phyloP scores from a whole-genome alignment of 1,284 basidiomycete species.

The Agaricales sp. region DNA sequence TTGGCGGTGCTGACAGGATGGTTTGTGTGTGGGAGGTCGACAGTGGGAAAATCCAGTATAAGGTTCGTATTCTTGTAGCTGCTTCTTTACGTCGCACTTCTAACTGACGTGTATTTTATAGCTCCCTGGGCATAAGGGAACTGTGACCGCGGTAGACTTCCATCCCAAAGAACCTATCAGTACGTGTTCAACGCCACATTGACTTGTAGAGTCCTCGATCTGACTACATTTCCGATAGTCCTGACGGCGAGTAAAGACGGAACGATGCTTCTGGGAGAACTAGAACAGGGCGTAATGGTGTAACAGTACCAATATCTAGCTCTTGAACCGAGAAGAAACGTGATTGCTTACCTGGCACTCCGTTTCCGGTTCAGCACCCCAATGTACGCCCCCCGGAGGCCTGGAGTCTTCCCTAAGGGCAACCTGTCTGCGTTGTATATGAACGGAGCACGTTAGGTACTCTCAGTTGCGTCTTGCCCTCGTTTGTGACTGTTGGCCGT shows the following conservation, averaged over 20 bases:
- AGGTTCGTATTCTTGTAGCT: conserved; percentile 32
- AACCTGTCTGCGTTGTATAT: no score
- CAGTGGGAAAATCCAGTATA: conserved; percentile 75
- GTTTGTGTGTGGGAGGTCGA: conserved; percentile 94
- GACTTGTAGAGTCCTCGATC: neutral
- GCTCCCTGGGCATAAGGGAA: conserved; percentile 91
- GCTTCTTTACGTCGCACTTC: conserved; percentile 1
- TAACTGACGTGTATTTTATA: conserved; percentile 17
- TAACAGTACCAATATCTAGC: conserved; percentile 7
- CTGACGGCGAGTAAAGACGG: conserved; percentile 83
- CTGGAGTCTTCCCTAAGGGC: no score
- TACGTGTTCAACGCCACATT: conserved; percentile 24
- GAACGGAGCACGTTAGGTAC: no score
- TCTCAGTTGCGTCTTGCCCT: no score
- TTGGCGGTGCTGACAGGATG: conserved; percentile 74
- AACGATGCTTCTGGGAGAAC: conserved; percentile 83
- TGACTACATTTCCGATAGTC: conserved; percentile 43
- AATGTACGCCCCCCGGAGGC: no score
- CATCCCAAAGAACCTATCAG: conserved; percentile 90
- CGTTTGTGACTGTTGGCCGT: no score
- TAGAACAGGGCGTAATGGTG: conserved; percentile 45
- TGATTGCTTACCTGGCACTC: no score
- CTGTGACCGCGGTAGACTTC: conserved; percentile 84
- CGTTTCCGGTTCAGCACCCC: no score
- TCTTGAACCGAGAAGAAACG: no score